These are phyloP conservation scores for Sarocladium kiliense DNA, from an alignment of 2,329 filamentous ascomycete genomes.

Conservation along the genomic window DNA sequence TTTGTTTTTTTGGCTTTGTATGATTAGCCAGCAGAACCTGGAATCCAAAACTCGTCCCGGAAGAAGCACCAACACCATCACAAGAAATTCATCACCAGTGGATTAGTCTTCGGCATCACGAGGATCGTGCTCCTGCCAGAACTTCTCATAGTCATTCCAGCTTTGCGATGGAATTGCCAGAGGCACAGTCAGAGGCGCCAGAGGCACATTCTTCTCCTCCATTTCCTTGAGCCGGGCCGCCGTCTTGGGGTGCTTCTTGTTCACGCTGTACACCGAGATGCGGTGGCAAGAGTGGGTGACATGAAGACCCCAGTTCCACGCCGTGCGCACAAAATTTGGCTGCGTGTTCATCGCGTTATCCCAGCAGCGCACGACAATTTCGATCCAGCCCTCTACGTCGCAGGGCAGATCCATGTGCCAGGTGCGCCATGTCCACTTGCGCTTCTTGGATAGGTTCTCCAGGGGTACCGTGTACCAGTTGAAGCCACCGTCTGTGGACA, in stretches of 20 bases:
- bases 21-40: too few relatives aligned
- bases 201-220: conserved; percentile 38
- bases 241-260: conserved; percentile 43
- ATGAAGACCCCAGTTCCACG: conserved; percentile 63
- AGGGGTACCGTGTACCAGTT: conserved; percentile 59
- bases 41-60: too few relatives aligned
- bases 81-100: too few relatives aligned
- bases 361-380: conserved; percentile 55
- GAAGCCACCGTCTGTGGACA: conserved; percentile 57
- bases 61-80: too few relatives aligned
- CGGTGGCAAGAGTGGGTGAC: conserved; percentile 59
- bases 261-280: conserved; percentile 58
- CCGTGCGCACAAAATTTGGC: conserved; percentile 45
- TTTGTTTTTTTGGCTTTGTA: too few relatives aligned
- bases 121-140: conserved; percentile 21
- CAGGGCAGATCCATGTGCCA: conserved; percentile 61
- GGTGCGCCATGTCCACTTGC: conserved; percentile 57
- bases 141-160: conserved; percentile 41
- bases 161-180: conserved; percentile 43
- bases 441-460: conserved; percentile 57
- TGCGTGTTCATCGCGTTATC: conserved; percentile 59
- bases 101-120: conserved; percentile 19
- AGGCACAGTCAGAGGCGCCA: conserved; percentile 50
- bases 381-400: conserved; percentile 56
- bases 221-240: conserved; percentile 44